These are phyloP conservation scores for Eleusine coracana DNA, from an alignment of 176 grass and related monocot genomes.

Conservation along the genomic window DNA sequence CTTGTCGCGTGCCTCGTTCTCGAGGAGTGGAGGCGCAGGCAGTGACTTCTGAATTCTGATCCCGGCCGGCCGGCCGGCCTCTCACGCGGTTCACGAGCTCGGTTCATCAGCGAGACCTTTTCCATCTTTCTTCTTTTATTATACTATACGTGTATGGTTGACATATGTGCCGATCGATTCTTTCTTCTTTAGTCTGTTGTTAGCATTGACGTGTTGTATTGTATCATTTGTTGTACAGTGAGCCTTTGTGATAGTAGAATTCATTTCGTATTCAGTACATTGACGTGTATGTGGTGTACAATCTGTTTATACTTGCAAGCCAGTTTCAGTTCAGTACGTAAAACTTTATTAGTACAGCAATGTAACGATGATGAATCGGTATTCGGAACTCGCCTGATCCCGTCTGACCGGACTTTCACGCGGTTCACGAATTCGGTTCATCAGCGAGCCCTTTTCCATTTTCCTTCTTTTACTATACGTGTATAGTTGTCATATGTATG, in stretches of 20 bases:
- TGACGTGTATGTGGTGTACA: not conserved
- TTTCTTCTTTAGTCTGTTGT: not conserved
- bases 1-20: slow-evolving; percentile 31
- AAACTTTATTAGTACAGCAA: not conserved
- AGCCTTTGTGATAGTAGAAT: not conserved
- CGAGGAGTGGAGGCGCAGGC: slow-evolving; percentile 45
- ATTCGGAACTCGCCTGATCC: too few species aligned
- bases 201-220: not conserved
- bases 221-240: not conserved
- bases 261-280: not conserved
- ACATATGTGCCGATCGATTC: too few species aligned
- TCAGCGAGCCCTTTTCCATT: too few species aligned
- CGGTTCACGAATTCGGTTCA: not conserved
- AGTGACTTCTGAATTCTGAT: not conserved
- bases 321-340: not conserved
- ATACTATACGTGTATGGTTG: not conserved
- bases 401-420: too few species aligned
- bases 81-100: not conserved
- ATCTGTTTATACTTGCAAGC: not conserved
- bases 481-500: too few species aligned
- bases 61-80: too few species aligned
- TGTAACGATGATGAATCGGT: not conserved
- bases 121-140: not conserved
- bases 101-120: not conserved
- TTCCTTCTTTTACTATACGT: too few species aligned